Conservation (phyloP, 139 green algal species). For the Trebouxia sp. region DNA sequence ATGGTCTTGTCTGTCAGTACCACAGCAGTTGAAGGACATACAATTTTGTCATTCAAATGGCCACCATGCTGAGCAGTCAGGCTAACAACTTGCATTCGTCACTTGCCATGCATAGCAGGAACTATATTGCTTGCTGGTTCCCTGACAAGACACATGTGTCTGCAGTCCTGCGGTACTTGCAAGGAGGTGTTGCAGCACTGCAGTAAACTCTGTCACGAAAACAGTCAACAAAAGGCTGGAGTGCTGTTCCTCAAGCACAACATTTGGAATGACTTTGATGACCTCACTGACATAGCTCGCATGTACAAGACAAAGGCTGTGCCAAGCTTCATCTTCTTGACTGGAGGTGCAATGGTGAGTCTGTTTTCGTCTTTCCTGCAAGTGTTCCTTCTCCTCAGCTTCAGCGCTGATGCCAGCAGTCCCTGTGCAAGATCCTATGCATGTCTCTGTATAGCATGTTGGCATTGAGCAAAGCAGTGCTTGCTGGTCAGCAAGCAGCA, state of each 20-base stretch:
- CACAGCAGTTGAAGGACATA: not conserved
- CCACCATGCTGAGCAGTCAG: not conserved
- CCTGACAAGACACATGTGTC: no score
- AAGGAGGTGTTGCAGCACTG: slow-evolving; percentile 33
- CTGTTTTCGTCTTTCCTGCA: not conserved
- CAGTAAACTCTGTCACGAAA: slow-evolving; percentile 20
- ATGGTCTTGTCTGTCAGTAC: not conserved
- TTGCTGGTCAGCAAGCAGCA: no score
- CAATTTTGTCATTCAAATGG: not conserved
- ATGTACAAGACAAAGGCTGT: slow-evolving; percentile 30
- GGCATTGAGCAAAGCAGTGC: no score
- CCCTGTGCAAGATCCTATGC: no score
- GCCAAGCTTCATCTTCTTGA: slow-evolving; percentile 35
- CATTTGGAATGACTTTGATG: slow-evolving; percentile 39
- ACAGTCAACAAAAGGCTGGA: slow-evolving; percentile 25
- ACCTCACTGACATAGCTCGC: slow-evolving; percentile 35
- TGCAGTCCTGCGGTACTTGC: slow-evolving; percentile 41
- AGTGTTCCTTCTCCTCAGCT: no score
- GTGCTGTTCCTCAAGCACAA: slow-evolving; percentile 38
- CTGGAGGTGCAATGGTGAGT: slow-evolving; percentile 28
- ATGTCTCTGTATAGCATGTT: no score
- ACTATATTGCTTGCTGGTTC: no score
- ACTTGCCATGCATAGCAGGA: no score
- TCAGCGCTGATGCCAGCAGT: no score
- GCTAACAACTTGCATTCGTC: not conserved